Conservation (phyloP, 2,329 filamentous ascomycete genomes). For the Lecanicillium sp. region DNA sequence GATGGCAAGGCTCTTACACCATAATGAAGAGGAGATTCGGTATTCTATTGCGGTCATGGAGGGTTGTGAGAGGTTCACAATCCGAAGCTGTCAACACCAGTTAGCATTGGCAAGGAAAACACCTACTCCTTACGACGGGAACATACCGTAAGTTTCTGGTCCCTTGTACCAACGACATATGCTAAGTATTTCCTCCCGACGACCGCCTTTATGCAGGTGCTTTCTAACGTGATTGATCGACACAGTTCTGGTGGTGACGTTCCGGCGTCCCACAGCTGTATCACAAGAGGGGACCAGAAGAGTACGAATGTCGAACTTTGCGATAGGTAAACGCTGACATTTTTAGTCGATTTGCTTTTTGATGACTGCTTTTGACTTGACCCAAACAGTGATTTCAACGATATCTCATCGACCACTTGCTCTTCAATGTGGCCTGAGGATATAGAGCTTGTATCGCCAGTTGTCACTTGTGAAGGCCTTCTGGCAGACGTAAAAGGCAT, state of each 20-base stretch:
- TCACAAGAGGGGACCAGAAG: slow-evolving; percentile 29
- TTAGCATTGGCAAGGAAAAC: background rate
- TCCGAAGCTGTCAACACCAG: slow-evolving; percentile 23
- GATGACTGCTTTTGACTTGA: slow-evolving; percentile 15
- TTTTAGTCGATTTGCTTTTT: slow-evolving; percentile 22
- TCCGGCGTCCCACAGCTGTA: slow-evolving; percentile 31
- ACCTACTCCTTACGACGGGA: background rate
- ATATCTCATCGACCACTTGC: slow-evolving; percentile 30
- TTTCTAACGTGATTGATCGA: slow-evolving; percentile 25
- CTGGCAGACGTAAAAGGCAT: slow-evolving; percentile 16
- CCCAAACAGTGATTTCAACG: slow-evolving; percentile 21
- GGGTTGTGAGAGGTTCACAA: slow-evolving; percentile 26
- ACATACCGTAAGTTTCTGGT: slow-evolving; percentile 31
- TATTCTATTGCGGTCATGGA: slow-evolving; percentile 25
- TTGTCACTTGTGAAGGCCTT: slow-evolving; percentile 17
- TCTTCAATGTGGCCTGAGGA: slow-evolving; percentile 24
- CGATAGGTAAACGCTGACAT: slow-evolving; percentile 26
- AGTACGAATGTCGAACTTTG: slow-evolving; percentile 29
- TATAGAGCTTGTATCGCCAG: slow-evolving; percentile 27
- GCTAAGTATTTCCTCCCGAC: slow-evolving; percentile 28
- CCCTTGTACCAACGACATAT: slow-evolving; percentile 31
- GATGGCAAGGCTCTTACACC: slow-evolving; percentile 31
- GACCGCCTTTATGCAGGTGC: slow-evolving; percentile 29
- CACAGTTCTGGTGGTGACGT: slow-evolving; percentile 25
- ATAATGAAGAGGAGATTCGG: slow-evolving; percentile 27